Base-by-base conservation (phyloP, 179 eudicot species). In the Nepenthes alata region DNA sequence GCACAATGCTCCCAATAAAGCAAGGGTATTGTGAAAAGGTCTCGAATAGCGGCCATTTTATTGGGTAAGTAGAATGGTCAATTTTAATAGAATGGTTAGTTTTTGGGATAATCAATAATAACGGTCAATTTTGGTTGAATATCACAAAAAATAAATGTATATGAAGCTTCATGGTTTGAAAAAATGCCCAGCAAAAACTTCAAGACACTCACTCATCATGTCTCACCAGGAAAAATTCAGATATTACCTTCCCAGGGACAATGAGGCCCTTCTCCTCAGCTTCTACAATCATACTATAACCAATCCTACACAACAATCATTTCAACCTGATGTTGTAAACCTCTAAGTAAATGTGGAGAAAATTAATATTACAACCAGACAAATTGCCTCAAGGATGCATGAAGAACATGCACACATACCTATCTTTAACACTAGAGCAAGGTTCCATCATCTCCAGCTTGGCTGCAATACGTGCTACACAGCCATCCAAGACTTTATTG, bases 371-470 rank as follows among this genome's bases (percentile, higher is more conserved):
- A 10, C 53, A 3, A 50, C 4, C 11, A 1, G 53, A 0, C 25
- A 10, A 50, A 50, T 10, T 0, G 0, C 4, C n/a, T 50, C 53
- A 10, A 50, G n/a, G n/a, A 41, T 25, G 25, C 45, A 41, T 3
- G 10, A 4, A 55, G 10, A 55, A 59, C 9, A 12, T 59, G 45
- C 14, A 50, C 14, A 56, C 50, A 15, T 63, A 85, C 95, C 95
- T 84, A 74, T 89, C 97, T 69, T 89, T 89, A 16, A 86, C 87
- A 67, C 95, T 89, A 5, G 95, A 84, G 77, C 86, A 86, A 36
- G 96, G 96, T 60, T 84, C 96, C 96, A 86, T 86, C 74, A 79
- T 80, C 73, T 89, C 96, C 25, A 89, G 75, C 81, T 79, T 89
- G 53, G 88, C 95, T 53, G 95, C 96, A 55, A 89, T 45, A 53